phyloP scores from a whole-genome alignment of 805 yeast species.

The Yarrowia hollandica region DNA sequence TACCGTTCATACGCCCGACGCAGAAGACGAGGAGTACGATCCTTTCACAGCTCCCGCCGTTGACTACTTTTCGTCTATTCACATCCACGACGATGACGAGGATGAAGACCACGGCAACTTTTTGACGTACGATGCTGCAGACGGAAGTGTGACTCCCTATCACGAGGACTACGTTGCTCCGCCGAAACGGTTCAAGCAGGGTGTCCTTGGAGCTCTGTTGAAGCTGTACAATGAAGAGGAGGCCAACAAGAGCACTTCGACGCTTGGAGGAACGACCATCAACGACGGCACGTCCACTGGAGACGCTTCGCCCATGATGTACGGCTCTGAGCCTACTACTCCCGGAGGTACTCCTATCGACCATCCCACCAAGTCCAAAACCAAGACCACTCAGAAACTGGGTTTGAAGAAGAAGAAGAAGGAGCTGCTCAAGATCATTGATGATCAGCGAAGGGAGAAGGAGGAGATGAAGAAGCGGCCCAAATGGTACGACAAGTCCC shows the following conservation, averaged over 20 bases:
- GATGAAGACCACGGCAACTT: slow-evolving; percentile 29
- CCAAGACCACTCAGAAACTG: slow-evolving; percentile 12
- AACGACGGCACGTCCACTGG: slow-evolving; percentile 27
- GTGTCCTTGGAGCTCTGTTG: slow-evolving; percentile 78
- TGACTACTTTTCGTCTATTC: slow-evolving; percentile 36
- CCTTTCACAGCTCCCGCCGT: slow-evolving; percentile 36
- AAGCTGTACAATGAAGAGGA: slow-evolving; percentile 54
- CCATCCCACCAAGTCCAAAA: not conserved
- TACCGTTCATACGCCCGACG: slow-evolving; percentile 36
- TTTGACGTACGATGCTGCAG: slow-evolving; percentile 29
- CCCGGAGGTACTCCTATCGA: slow-evolving; percentile 21
- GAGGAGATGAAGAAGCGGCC: slow-evolving; percentile 3
- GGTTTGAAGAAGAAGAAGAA: slow-evolving; percentile 11
- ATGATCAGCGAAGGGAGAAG: slow-evolving; percentile 19
- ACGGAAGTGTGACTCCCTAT: slow-evolving; percentile 33
- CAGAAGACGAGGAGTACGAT: slow-evolving; percentile 34
- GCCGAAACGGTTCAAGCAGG: slow-evolving; percentile 72
- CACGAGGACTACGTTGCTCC: slow-evolving; percentile 54
- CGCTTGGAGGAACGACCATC: slow-evolving; percentile 26
- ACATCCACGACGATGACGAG: slow-evolving; percentile 27
- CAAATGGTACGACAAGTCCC: slow-evolving; percentile 26
- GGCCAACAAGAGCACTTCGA: slow-evolving; percentile 29
- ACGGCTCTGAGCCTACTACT: slow-evolving; percentile 3
- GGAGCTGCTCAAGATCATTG: slow-evolving; percentile 15
- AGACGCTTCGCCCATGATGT: slow-evolving; percentile 2